Conservation (phyloP, 441 rosid species). For the Erodium chrysanthum region DNA sequence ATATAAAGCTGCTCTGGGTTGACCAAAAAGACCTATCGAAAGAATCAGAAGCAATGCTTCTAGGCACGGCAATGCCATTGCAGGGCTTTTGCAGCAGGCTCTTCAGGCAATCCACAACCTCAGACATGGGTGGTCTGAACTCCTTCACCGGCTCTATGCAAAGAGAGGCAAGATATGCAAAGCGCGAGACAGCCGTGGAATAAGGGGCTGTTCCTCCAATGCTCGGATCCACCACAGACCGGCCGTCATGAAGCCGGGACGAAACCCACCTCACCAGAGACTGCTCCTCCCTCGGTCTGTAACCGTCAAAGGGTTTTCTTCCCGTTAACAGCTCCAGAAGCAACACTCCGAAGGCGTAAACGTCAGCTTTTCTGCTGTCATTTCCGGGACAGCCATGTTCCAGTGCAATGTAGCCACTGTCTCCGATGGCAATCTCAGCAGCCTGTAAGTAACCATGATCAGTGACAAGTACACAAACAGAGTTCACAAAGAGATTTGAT, state of each 20-base stretch:
- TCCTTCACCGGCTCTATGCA: constrained; percentile 75
- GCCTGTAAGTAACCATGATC: constrained; percentile 39
- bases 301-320: constrained; percentile 69
- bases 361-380: constrained; percentile 57
- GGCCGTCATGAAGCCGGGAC: constrained; percentile 61
- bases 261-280: constrained; percentile 78
- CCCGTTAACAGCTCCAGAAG: constrained; percentile 87
- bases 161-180: constrained; percentile 63
- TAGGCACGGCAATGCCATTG: constrained; percentile 18
- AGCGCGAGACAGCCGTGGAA: constrained; percentile 49
- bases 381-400: constrained; percentile 65
- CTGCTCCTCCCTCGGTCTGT: constrained; percentile 51
- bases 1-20: constrained; percentile 41
- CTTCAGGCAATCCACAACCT: constrained; percentile 55
- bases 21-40: constrained; percentile 60
- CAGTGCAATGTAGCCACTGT: constrained; percentile 73
- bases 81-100: constrained; percentile 40
- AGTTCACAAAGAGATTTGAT: neutral
- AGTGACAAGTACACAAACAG: too few species aligned
- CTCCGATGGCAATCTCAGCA: constrained; percentile 59
- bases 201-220: constrained; percentile 42
- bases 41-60: constrained; percentile 40
- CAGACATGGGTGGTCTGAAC: constrained; percentile 67
- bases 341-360: constrained; percentile 77
- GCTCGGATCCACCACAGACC: constrained; percentile 53